Base-by-base conservation (phyloP, 768 basidiomycete genomes). In the Suillus cothurnatus region DNA sequence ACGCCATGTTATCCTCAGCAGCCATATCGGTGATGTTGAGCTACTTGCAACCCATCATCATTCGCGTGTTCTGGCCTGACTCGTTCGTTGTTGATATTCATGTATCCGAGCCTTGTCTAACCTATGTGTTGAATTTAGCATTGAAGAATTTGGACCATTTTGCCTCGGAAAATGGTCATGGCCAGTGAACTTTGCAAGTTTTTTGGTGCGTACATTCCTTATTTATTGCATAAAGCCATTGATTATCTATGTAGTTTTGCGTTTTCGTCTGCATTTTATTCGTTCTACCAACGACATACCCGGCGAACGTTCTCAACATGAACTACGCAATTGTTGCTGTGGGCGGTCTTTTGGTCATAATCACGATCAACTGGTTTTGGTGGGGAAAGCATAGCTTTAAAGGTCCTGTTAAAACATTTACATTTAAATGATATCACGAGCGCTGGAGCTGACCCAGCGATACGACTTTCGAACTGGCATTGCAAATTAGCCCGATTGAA, bases 21-120 rank as follows among this genome's bases (percentile, higher is more conserved):
- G 84, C 84, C 2, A 83, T 88, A 66, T 79, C 85, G 1, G 85
- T 85, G 2, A 85, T 88, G 84, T 76, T 86, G 53, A 81, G 84
- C 62, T 88, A 88, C 69, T 64, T 85, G 26, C 84, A 86, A 67
- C 86, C 85, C 11, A 85, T 88, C 65, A 75, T 84, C 47, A 85
- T 86, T 52, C 81, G 86, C 9, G 83, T 85, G 6, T 84, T 87
- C 71, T 87, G 85, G 85, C 84, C 85, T 6, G 71, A 76, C 11
- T 78, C 84, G 79, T 85, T 66, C 69, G 81, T 78, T 26, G 17
- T 41, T 50, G 15, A 62, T 41, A 68, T 32, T 58, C 41, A 60
- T 49, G 58, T 17, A 19, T 58, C 26, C 21, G 57, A 86, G 84
- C n/a, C 78, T 86, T 61, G 71, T 73, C 17, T 77, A 80, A 50